Evolutionary conservation across 2,329 filamentous ascomycete species (phyloP), one percentile per base, ranked within the genome.

Genomic region (Paraphoma sp.): DNA sequence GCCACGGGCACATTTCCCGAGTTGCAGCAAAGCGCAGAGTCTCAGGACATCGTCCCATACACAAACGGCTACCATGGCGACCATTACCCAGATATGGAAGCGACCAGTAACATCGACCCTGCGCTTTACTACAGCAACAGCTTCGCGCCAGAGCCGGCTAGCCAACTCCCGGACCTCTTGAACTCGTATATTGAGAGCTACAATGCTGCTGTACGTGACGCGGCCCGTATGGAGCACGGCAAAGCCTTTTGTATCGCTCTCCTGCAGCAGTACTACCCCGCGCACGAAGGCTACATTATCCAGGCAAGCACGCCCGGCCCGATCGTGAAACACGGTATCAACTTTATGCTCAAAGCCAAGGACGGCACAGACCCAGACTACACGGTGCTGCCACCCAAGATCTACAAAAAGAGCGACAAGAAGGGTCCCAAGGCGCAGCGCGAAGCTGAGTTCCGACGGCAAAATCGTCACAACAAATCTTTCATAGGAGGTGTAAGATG

Each of bases 201-300:
- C 40, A 2, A 7, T 17, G 31, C 31, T 29, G 6, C 23, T 23
- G 23, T 5, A 2, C 23, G 23, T 23, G 23, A 23, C 23, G 23
- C 23, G 23, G 23, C 23, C 23, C 67, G 63, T 16, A 59, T 70
- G 42, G 47, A 57, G 17, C 53, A 60, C 28, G 70, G 64, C 38
- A 62, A 65, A 40, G 51, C 53, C 1, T 50, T 74, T 9, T 61
- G 57, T 3, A 36, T 52, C 12, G 52, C 60, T 9, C 31, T 71
- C 9, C 63, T 72, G n/a, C 45, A 56, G 30, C 62, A 70, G 48
- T 69, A 70, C 51, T 71, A 62, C 33, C 69, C 70, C 1, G 43
- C 51, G 3, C 51, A 51, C 2, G 53, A 70, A 48, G 62, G 57
- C 38, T 73, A 60, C 45, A 46, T 51, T 9, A 49, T 73, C 17